Conservation (phyloP, 257 asterid genomes). For the Catharanthus roseus region DNA sequence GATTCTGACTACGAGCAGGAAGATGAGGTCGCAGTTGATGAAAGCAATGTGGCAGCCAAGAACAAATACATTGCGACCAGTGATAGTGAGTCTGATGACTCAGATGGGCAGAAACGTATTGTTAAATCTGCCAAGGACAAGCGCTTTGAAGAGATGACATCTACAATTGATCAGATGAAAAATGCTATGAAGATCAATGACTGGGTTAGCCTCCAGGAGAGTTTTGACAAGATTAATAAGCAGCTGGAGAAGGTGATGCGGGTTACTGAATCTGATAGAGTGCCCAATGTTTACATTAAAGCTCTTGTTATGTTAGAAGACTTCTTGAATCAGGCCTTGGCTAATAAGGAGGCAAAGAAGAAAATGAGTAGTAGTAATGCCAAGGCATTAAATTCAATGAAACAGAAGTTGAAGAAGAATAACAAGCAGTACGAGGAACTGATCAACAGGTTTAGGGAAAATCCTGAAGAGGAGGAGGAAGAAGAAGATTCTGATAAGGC, state of each 20-base stretch:
- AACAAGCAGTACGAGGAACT: conserved; percentile 72
- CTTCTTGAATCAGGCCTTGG: conserved; percentile 65
- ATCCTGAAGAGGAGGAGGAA: conserved; percentile 76
- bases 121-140: conserved; percentile 80
- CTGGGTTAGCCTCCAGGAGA: conserved; percentile 89
- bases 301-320: conserved; percentile 91
- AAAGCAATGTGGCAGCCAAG: conserved; percentile 20
- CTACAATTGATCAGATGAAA: conserved; percentile 89
- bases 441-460: conserved; percentile 72
- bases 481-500: conserved; percentile 60
- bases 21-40: conserved; percentile 32
- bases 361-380: conserved; percentile 97
- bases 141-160: conserved; percentile 74
- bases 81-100: conserved; percentile 68
- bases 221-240: conserved; percentile 94
- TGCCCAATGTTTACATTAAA: conserved; percentile 77
- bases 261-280: conserved; percentile 55
- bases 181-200: conserved; percentile 94
- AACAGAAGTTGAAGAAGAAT: conserved; percentile 87
- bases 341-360: conserved; percentile 94
- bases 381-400: conserved; percentile 89
- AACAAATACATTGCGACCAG: conserved; percentile 38
- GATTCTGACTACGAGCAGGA: conserved; percentile 38
- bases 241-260: conserved; percentile 91
- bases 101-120: conserved; percentile 59